A percentile compares a stretch with the other conserved stretches of the same genome.
phyloP scores from a whole-genome alignment of 1,139 yeast genomes.

The Suhomyces bokatorum region DNA sequence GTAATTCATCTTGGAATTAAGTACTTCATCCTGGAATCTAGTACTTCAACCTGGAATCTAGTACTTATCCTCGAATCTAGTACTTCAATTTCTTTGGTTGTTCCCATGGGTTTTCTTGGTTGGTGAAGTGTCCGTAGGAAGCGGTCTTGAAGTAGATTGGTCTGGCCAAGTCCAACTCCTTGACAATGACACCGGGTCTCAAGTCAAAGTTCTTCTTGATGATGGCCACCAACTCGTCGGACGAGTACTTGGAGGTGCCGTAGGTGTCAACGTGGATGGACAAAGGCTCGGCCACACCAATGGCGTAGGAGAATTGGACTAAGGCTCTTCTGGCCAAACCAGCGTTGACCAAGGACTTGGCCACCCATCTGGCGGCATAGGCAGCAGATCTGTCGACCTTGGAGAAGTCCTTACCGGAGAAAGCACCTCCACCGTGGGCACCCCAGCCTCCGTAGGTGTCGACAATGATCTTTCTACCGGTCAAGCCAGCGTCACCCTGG shows the following conservation, averaged over 20 bases:
- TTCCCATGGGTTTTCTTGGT: conserved; percentile 99
- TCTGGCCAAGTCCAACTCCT: conserved; percentile 94
- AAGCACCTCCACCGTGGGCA: conserved; percentile 99
- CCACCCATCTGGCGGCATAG: conserved; percentile 99
- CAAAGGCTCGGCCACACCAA: conserved; percentile 99
- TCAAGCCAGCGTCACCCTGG: conserved; percentile 99
- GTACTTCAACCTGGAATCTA: too few relatives aligned
- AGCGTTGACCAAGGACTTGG: conserved; percentile 93
- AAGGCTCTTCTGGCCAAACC: conserved; percentile 96
- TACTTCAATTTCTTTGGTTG: conserved; percentile 86
- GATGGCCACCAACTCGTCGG: conserved; percentile 86
- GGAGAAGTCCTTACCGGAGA: conserved; percentile 99
- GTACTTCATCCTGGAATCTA: conserved; percentile 55
- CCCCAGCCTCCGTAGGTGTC: conserved; percentile 99
- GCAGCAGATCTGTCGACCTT: conserved; percentile 99
- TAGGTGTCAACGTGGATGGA: conserved; percentile 96
- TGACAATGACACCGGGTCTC: conserved; percentile 99
- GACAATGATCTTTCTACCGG: conserved; percentile 99
- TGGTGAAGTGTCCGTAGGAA: conserved; percentile 98
- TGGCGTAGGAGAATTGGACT: conserved; percentile 98
- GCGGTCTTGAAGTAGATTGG: conserved; percentile 99
- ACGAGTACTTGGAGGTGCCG: conserved; percentile 90
- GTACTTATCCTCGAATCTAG: conserved; percentile 45
- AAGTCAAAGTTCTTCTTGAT: conserved; percentile 93
- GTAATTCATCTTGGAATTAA: conserved; percentile 46